Evolutionary conservation across 768 basidiomycete species (phyloP), one percentile per base, ranked within the genome.

Genomic region (Ramaria rubella): DNA sequence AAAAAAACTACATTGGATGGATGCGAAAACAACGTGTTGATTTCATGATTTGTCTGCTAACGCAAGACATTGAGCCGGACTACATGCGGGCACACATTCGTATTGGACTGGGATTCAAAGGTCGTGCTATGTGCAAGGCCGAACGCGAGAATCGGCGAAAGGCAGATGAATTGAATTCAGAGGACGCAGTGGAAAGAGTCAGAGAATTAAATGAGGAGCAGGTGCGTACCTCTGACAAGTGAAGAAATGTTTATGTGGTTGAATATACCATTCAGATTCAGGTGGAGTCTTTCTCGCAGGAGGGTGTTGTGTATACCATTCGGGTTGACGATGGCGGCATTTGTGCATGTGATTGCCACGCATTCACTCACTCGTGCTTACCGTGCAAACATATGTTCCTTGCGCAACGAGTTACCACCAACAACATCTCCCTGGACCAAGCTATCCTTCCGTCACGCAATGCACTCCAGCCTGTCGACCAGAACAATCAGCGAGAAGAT

Each of bases 51-150:
- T 17, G 51, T 33, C n/a, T 36, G n/a, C 34, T 36, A 21, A 31
- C 51, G 29, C 51, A 52, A 52, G 51, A 52, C 21, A 31, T 52
- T 36, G 51, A 31, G 12, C 51, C 51, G 5, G 51, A 52, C 34
- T 52, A 33, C 31, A 36, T 52, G 51, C n/a, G 51, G 7, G 17
- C 51, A 52, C 51, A 52, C 23, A n/a, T 52, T 30, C 51, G 34
- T 12, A 31, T 52, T 34, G 51, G 51, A 12, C 51, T 52, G 8
- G 51, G 51, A 5, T 52, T 52, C 51, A 52, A 52, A 34, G 30
- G 34, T 5, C 30, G 19, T 14, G 21, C n/a, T 7, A 26, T 52
- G 5, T 52, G 51, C 31, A 30, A 19, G 19, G 31, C 31, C n/a
- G 51, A 52, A 36, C 51, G 51, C 34, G 5, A 50, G 29, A 30